These are phyloP conservation scores for Elsinoe arachidis DNA, from an alignment of 2,329 filamentous ascomycete genomes.

Conservation along the genomic window DNA sequence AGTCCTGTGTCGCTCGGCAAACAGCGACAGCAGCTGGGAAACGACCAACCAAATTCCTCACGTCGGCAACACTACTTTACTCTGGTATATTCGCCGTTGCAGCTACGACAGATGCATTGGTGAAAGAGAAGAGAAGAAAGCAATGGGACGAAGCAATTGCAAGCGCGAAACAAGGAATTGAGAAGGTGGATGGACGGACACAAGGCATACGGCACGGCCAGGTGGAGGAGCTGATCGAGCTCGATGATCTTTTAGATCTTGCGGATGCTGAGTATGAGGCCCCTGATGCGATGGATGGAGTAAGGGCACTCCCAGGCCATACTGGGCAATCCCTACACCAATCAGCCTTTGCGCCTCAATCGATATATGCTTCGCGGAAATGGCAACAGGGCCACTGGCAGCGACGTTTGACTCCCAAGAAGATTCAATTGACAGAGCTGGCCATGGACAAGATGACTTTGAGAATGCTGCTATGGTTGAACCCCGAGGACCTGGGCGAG, in stretches of 20 bases:
- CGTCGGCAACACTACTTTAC: slow-evolving; percentile 55
- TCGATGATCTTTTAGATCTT: not conserved
- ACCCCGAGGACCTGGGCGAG: slow-evolving; percentile 15
- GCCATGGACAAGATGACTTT: slow-evolving; percentile 34
- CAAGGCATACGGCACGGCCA: not conserved
- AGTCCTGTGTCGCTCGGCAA: slow-evolving; percentile 40
- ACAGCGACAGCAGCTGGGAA: slow-evolving; percentile 44
- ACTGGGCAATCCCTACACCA: slow-evolving; percentile 28
- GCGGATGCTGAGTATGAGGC: slow-evolving; percentile 11
- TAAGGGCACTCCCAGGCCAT: slow-evolving; percentile 31
- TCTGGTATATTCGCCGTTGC: slow-evolving; percentile 59
- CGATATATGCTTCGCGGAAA: slow-evolving; percentile 33
- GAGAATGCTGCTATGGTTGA: slow-evolving; percentile 25
- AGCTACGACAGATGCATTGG: slow-evolving; percentile 51
- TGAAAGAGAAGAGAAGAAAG: slow-evolving; percentile 49
- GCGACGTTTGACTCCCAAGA: slow-evolving; percentile 33
- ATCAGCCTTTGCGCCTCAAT: slow-evolving; percentile 36
- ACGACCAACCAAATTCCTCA: slow-evolving; percentile 41
- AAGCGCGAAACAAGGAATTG: slow-evolving; percentile 43
- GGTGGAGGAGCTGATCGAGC: not conserved
- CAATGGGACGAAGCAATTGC: slow-evolving; percentile 56
- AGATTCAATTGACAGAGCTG: slow-evolving; percentile 34
- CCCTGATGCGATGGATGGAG: not conserved
- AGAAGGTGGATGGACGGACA: slow-evolving; percentile 26
- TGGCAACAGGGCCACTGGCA: slow-evolving; percentile 25